A percentile compares a stretch with the other conserved stretches of the same genome.
Conservation (phyloP, 139 green algal species). For the Yamagishiella unicocca region DNA sequence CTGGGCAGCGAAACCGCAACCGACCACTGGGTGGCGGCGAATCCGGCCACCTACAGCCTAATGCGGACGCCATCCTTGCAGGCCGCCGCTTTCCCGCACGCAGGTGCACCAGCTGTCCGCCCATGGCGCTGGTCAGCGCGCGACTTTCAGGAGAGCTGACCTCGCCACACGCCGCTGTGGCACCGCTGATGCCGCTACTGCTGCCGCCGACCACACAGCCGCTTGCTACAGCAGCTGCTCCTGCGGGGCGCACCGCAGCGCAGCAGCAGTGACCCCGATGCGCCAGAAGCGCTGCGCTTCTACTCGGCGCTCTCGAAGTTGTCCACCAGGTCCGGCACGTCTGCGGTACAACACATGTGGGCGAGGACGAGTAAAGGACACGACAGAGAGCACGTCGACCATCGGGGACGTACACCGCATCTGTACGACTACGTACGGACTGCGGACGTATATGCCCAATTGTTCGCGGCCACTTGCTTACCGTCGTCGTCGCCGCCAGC, state of each 20-base stretch:
- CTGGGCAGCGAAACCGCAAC: neutral
- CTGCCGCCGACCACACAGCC: no score
- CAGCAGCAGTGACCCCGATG: no score
- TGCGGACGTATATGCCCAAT: neutral
- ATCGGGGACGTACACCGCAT: no score
- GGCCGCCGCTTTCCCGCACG: neutral
- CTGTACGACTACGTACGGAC: no score
- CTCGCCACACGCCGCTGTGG: no score
- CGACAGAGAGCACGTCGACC: neutral
- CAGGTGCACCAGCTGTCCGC: neutral
- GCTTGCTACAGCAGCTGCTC: no score
- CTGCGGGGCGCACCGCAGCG: no score
- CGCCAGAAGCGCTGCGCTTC: no score
- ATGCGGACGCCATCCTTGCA: neutral
- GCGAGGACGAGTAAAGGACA: neutral
- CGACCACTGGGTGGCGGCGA: neutral
- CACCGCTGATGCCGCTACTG: no score
- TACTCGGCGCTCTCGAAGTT: slow-evolving; percentile 86
- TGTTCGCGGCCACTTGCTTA: neutral
- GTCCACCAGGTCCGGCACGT: slow-evolving; percentile 95
- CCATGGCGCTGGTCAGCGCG: no score
- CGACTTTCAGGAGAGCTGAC: no score
- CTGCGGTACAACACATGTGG: slow-evolving; percentile 48
- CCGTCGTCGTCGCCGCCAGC: slow-evolving; percentile 76
- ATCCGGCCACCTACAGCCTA: neutral